Evolutionary conservation across 2,329 filamentous ascomycete genomes (phyloP).

Genomic region (Pestalotiopsis sp.): DNA sequence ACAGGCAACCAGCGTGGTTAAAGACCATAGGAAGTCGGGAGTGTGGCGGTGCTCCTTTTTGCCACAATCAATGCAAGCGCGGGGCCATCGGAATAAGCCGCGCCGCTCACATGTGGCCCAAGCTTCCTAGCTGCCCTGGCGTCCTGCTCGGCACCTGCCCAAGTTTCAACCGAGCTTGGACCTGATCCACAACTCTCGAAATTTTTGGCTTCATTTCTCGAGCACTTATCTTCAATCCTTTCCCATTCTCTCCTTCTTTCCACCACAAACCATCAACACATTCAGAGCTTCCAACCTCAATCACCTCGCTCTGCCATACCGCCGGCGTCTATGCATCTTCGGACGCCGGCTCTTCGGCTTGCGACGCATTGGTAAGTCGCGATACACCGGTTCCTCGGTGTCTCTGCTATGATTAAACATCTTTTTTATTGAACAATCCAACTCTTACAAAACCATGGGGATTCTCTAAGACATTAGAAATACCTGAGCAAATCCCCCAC

Average conservation of each 20-base stretch:
- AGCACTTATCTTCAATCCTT: not conserved
- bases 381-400: slow-evolving; percentile 10
- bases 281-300: not conserved
- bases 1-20: not conserved
- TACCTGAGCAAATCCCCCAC: slow-evolving; percentile 54
- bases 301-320: not conserved
- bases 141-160: not conserved
- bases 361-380: slow-evolving; percentile 8
- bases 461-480: slow-evolving; percentile 52
- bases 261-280: not conserved
- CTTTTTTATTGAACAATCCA: slow-evolving; percentile 60
- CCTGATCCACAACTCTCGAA: slow-evolving; percentile 11
- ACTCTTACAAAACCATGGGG: slow-evolving; percentile 63
- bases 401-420: slow-evolving; percentile 46
- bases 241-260: slow-evolving; percentile 4
- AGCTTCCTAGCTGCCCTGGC: not conserved
- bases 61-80: slow-evolving; percentile 6
- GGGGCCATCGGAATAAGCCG: slow-evolving; percentile 1
- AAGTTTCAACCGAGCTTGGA: slow-evolving; percentile 2
- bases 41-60: slow-evolving; percentile 11
- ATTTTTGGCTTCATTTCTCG: slow-evolving; percentile 16
- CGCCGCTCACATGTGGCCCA: not conserved
- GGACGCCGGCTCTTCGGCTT: not conserved
- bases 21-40: not conserved
- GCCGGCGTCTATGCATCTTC: not conserved